A percentile compares a stretch with the other conserved stretches of the same genome.
Evolutionary conservation across 176 grass and related monocot genomes (phyloP).

Genomic region (Raddia guianensis): DNA sequence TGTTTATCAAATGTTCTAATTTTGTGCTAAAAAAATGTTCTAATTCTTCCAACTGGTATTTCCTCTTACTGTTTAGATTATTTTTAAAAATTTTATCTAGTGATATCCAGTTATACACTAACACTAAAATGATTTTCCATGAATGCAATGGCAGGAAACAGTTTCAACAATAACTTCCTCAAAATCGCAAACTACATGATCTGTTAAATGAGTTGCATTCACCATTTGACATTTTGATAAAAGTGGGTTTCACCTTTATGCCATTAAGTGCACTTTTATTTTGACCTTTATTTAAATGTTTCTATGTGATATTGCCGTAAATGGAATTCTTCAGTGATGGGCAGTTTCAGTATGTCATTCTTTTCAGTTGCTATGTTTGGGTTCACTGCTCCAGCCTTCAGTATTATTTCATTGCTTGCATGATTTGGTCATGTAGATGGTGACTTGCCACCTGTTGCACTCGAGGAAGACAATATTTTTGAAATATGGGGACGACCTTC

Average conservation of each 20-base stretch:
- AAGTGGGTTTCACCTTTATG: not conserved
- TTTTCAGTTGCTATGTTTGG: conserved; percentile 26
- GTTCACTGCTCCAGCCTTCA: not conserved
- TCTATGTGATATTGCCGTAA: not conserved
- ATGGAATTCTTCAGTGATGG: not conserved
- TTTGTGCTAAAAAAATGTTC: not conserved
- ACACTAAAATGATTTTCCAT: conserved; percentile 29
- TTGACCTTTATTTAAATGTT: conserved; percentile 13
- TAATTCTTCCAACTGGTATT: not conserved
- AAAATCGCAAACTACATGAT: conserved; percentile 12
- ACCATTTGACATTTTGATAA: conserved; percentile 32
- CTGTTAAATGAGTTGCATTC: conserved; percentile 27
- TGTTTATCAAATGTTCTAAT: not conserved
- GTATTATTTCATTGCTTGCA: conserved; percentile 29
- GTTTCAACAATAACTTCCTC: conserved; percentile 11
- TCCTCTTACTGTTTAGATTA: conserved; percentile 23
- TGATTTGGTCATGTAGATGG: conserved; percentile 45
- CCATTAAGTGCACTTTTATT: conserved; percentile 6
- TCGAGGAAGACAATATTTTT: conserved; percentile 64
- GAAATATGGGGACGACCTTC: conserved; percentile 62
- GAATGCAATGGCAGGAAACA: not conserved
- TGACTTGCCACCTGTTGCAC: conserved; percentile 60
- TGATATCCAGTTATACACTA: conserved; percentile 29
- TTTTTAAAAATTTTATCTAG: conserved; percentile 20
- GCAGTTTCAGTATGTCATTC: conserved; percentile 16